These are phyloP conservation scores for Botrytis aclada DNA, from an alignment of 2,329 filamentous ascomycete species.

Conservation along the genomic window DNA sequence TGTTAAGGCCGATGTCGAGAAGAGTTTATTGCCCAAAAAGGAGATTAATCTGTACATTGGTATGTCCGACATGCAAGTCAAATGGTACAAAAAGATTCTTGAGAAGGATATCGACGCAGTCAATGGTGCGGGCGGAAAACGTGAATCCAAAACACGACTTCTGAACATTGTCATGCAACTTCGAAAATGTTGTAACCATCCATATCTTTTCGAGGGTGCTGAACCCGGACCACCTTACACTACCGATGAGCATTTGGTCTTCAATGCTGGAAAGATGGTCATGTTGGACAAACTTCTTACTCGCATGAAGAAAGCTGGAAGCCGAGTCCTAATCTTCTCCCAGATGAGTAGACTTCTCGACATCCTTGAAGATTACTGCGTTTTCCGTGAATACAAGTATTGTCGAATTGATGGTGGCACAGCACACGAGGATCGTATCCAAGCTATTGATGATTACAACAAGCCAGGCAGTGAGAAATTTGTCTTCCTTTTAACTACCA, in stretches of 20 bases:
- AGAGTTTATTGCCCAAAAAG: conserved; percentile 95
- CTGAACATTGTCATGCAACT: conserved; percentile 99
- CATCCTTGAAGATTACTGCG: conserved; percentile 96
- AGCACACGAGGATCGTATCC: conserved; percentile 95
- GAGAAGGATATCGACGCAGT: conserved; percentile 99
- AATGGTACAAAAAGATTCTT: conserved; percentile 98
- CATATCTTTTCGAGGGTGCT: conserved; percentile 95
- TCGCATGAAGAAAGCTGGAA: conserved; percentile 80
- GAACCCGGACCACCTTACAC: conserved; percentile 97
- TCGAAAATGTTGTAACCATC: conserved; percentile 97
- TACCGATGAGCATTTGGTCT: conserved; percentile 91
- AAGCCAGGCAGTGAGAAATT: conserved; percentile 94
- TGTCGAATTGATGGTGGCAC: conserved; percentile 97
- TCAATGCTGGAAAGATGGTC: conserved; percentile 95
- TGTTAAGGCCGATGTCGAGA: conserved; percentile 97
- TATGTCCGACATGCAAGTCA: conserved; percentile 99
- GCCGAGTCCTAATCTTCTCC: conserved; percentile 96
- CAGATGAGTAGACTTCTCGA: conserved; percentile 98
- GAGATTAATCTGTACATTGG: conserved; percentile 96
- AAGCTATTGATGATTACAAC: conserved; percentile 98
- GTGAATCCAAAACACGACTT: conserved; percentile 93
- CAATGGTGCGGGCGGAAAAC: conserved; percentile 92
- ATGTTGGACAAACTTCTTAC: conserved; percentile 89
- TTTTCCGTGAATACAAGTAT: conserved; percentile 92
- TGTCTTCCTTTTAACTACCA: conserved; percentile 89